phyloP scores from a whole-genome alignment of 331 rosid genomes.

The Spiraea crenata region DNA sequence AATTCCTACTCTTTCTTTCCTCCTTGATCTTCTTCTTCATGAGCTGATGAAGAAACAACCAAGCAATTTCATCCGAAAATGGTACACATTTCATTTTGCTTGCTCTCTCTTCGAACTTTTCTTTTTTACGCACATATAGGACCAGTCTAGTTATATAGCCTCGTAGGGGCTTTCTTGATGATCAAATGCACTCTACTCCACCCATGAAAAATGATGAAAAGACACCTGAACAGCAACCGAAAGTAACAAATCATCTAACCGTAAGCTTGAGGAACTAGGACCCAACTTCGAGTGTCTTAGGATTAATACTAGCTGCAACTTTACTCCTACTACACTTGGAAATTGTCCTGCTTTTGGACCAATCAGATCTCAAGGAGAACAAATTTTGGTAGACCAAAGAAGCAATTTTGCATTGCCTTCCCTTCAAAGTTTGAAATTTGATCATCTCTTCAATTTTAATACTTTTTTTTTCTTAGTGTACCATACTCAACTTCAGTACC shows the following conservation, averaged over 20 bases:
- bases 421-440: conserved; percentile 39
- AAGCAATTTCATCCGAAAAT: neutral
- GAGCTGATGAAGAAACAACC: neutral
- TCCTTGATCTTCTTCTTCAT: neutral
- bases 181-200: conserved; percentile 14
- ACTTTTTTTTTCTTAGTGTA: conserved; percentile 10
- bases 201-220: neutral
- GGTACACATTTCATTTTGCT: neutral
- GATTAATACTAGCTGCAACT: conserved; percentile 48
- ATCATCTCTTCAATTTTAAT: conserved; percentile 13
- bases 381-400: conserved; percentile 10
- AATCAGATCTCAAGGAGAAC: neutral
- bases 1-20: neutral
- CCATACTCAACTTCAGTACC: neutral
- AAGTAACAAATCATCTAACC: neutral
- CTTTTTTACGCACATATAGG: neutral
- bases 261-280: neutral
- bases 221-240: conserved; percentile 20
- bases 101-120: neutral
- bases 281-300: conserved; percentile 38
- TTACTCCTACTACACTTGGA: conserved; percentile 80
- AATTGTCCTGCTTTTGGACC: neutral
- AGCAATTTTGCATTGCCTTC: conserved; percentile 27
- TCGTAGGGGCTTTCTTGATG: neutral
- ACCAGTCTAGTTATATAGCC: neutral